Evolutionary conservation across 1,284 basidiomycete genomes (phyloP), one percentile per base, ranked within the genome.

Genomic region (Hypsizygus ulmarius): DNA sequence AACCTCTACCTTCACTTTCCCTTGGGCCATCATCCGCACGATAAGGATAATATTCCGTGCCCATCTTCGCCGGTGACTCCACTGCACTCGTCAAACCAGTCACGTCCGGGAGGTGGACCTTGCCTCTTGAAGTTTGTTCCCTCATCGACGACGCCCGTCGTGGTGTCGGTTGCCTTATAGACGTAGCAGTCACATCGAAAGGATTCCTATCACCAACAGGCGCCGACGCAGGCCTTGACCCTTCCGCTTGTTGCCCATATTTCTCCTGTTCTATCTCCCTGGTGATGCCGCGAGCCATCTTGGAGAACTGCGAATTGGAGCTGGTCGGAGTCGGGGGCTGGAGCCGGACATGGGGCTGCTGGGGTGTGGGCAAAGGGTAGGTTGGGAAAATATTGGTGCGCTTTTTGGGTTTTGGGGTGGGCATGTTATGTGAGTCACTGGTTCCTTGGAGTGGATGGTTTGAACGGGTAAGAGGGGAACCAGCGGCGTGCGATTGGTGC

Each of bases 1-100:
- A 46, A 44, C 15, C 47, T 55, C 47, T 41, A 85, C 84, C 81
- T 74, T 87, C 82, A 25, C 69, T 71, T 27, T 87, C 82, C 29
- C 75, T 70, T 5, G 75, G 73, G 36, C 70, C 66, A 5, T 64
- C 70, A 39, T 72, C 70, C 8, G 54, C 68, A 39, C 59, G 70
- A 60, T 75, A 84, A 0, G 66, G 64, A 51, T 77, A 73, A 54
- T 83, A 82, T 28, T 76, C 72, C 10, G 71, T 54, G 14, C 71
- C 72, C 6, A 67, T 67, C 54, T 77, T 86, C 0, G 77, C 75
- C 0, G 88, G 88, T 4, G 84, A 86, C 43, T 79, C 78, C 9
- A 90, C 79, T 0, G 84, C 87, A 39, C 74, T 83, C 0, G 88
- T 91, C 10, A 91, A 61, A 0, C 88, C 88, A 2, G 88, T 91